phyloP scores from a whole-genome alignment of 2,329 filamentous ascomycete species.

The Trichoderma koningiopsis region DNA sequence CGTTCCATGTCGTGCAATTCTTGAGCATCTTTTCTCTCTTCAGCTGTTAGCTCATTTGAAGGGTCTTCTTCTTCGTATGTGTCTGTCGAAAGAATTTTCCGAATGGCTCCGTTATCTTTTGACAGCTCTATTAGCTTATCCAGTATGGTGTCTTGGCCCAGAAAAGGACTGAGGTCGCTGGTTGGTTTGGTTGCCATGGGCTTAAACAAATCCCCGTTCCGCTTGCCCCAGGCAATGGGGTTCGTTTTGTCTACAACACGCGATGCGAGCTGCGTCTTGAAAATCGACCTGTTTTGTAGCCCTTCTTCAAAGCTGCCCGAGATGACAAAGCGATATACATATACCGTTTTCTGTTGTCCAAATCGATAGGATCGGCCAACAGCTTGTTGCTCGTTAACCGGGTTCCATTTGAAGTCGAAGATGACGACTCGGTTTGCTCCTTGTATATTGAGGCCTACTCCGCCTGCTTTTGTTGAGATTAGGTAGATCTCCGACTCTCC shows the following conservation, averaged over 20 bases:
- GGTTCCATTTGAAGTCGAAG: slow-evolving; percentile 82
- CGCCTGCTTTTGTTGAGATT: slow-evolving; percentile 82
- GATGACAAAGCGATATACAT: slow-evolving; percentile 78
- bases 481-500: slow-evolving; percentile 64
- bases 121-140: slow-evolving; percentile 48
- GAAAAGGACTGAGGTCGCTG: slow-evolving; percentile 53
- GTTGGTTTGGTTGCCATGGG: slow-evolving; percentile 55
- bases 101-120: slow-evolving; percentile 46
- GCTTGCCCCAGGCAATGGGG: slow-evolving; percentile 64
- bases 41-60: slow-evolving; percentile 54
- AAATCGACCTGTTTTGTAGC: slow-evolving; percentile 73
- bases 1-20: slow-evolving; percentile 39
- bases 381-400: slow-evolving; percentile 80
- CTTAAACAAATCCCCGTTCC: slow-evolving; percentile 59
- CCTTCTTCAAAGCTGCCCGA: slow-evolving; percentile 79
- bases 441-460: slow-evolving; percentile 79
- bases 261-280: slow-evolving; percentile 78
- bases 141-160: slow-evolving; percentile 66
- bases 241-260: slow-evolving; percentile 85
- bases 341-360: slow-evolving; percentile 78
- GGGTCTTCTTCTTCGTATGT: slow-evolving; percentile 72
- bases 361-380: slow-evolving; percentile 84
- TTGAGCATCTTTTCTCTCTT: slow-evolving; percentile 61
- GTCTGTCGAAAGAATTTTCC: slow-evolving; percentile 66
- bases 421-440: slow-evolving; percentile 85